Percentiles rank a stretch among this genome's conserved stretches.
Evolutionary conservation across 768 basidiomycete genomes (phyloP).

Genomic region (Mycena olivaceomarginata): DNA sequence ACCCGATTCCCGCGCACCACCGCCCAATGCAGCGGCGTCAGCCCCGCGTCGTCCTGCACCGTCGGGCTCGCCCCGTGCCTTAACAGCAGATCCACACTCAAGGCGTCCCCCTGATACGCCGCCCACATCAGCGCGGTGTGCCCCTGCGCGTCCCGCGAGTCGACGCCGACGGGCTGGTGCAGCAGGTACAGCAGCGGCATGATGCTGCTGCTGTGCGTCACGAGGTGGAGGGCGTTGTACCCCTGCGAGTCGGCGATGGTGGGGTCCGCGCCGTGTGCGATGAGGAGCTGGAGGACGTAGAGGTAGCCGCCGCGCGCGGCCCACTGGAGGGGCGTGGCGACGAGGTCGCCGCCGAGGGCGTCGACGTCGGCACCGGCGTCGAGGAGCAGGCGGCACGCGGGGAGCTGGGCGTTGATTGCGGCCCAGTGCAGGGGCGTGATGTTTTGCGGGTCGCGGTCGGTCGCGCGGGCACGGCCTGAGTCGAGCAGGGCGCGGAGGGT

Average conservation of each 20-base stretch:
- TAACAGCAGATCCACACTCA: conserved; percentile 93
- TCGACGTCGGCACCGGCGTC: conserved; percentile 97
- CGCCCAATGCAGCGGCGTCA: conserved; percentile 97
- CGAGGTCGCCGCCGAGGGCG: conserved; percentile 93
- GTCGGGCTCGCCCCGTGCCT: conserved; percentile 90
- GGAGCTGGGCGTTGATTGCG: conserved; percentile 95
- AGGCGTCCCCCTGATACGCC: conserved; percentile 97
- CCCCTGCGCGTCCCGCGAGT: conserved; percentile 92
- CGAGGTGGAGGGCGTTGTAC: conserved; percentile 96
- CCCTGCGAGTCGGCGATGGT: conserved; percentile 94
- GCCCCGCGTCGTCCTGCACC: conserved; percentile 85
- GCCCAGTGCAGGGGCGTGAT: conserved; percentile 99
- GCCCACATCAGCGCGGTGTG: conserved; percentile 99
- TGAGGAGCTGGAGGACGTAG: conserved; percentile 97
- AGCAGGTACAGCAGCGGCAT: conserved; percentile 96
- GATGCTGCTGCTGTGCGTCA: conserved; percentile 95
- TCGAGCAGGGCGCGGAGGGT: conserved; percentile 76
- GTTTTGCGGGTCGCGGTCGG: conserved; percentile 91
- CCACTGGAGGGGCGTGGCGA: conserved; percentile 98
- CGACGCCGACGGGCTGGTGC: conserved; percentile 95
- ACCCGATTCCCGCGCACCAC: conserved; percentile 95
- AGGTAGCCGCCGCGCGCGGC: conserved; percentile 98
- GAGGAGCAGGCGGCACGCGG: conserved; percentile 89
- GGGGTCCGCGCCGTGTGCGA: conserved; percentile 98
- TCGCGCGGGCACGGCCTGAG: conserved; percentile 82